Evolutionary conservation across 108 stramenopile species (phyloP).

Genomic region (Skeletonema marinoi): DNA sequence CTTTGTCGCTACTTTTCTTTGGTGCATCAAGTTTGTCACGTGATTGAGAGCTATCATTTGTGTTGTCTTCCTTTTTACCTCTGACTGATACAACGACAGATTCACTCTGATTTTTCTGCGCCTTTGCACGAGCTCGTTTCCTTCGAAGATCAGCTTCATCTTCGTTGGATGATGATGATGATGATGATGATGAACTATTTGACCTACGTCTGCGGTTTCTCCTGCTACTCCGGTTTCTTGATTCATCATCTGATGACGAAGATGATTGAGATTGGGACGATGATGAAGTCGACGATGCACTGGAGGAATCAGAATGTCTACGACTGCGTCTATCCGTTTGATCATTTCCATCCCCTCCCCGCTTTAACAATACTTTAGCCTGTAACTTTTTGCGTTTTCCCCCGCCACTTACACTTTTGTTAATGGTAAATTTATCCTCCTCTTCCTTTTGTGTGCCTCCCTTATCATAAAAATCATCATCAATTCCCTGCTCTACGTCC

Average conservation of each 20-base stretch:
- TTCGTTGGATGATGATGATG: constrained; percentile 34
- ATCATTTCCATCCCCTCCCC: constrained; percentile 21
- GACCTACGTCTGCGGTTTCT: constrained; percentile 27
- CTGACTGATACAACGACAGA: background rate
- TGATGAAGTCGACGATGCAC: constrained; percentile 22
- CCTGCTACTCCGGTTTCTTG: constrained; percentile 19
- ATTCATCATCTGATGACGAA: constrained; percentile 27
- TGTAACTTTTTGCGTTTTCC: constrained; percentile 30
- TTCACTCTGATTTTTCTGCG: background rate
- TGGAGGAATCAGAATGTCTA: constrained; percentile 37
- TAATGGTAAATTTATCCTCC: constrained; percentile 43
- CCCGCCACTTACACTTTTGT: background rate
- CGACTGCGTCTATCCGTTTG: constrained; percentile 19
- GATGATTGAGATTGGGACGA: constrained; percentile 21
- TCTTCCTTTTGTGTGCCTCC: constrained; percentile 31
- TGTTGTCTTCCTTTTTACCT: background rate
- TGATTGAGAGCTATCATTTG: background rate
- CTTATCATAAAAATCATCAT: constrained; percentile 7
- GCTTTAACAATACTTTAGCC: constrained; percentile 36
- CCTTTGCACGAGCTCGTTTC: constrained; percentile 30
- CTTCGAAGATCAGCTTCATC: constrained; percentile 47
- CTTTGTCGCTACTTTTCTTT: background rate
- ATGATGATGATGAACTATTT: constrained; percentile 33
- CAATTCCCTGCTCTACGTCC: constrained; percentile 16
- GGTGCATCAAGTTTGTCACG: background rate